A percentile compares a stretch with the other conserved stretches of the same genome.
Conservation (phyloP, 768 basidiomycete species). For the Dendrothele bispora region DNA sequence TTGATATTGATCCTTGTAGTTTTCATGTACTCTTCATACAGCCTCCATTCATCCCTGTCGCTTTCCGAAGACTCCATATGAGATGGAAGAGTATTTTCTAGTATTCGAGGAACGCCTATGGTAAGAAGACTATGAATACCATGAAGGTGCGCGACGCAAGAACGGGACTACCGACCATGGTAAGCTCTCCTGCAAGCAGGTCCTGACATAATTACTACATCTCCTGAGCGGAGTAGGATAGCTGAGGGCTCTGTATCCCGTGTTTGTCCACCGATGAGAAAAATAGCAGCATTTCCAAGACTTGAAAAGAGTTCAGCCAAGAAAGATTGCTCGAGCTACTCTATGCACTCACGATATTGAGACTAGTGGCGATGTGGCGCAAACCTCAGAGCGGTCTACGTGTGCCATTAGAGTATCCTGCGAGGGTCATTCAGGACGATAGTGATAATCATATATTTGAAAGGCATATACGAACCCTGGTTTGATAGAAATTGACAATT, state of each 20-base stretch:
- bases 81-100: constrained; percentile 76
- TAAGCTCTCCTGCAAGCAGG: constrained; percentile 82
- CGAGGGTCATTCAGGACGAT: neutral
- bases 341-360: constrained; percentile 77
- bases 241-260: constrained; percentile 76
- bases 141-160: neutral
- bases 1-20: constrained; percentile 87
- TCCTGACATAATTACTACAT: constrained; percentile 92
- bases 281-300: constrained; percentile 85
- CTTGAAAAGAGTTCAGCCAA: constrained; percentile 34
- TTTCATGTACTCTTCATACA: constrained; percentile 63
- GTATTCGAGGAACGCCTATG: constrained; percentile 81
- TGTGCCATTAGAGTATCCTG: constrained; percentile 95
- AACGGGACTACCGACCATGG: constrained; percentile 63
- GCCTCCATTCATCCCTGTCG: constrained; percentile 52
- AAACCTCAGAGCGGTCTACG: constrained; percentile 95
- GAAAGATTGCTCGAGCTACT: constrained; percentile 2
- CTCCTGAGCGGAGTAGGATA: constrained; percentile 87
- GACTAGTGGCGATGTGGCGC: constrained; percentile 88
- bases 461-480: constrained; percentile 41
- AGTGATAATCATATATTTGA: neutral
- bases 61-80: constrained; percentile 44
- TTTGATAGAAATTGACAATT: constrained; percentile 95
- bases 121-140: neutral
- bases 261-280: constrained; percentile 84